Conservation (phyloP, 441 rosid species). For the Flueggea neowawraea region DNA sequence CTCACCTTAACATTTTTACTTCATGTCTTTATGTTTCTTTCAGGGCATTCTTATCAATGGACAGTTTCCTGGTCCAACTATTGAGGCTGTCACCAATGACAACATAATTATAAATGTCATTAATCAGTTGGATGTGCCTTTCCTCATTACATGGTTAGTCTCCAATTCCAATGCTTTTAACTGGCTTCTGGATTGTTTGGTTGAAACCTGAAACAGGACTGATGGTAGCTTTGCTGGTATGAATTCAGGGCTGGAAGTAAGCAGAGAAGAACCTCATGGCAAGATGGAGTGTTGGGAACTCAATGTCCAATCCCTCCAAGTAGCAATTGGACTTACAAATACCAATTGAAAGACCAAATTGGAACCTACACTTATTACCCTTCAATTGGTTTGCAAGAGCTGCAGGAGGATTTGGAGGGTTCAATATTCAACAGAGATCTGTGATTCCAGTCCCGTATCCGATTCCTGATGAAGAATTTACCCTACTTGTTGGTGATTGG, state of each 20-base stretch:
- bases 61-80: slow-evolving; percentile 70
- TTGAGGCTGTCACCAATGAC: slow-evolving; percentile 63
- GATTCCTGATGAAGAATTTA: slow-evolving; percentile 44
- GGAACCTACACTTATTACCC: slow-evolving; percentile 67
- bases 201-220: too few relatives aligned
- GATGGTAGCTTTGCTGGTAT: too few relatives aligned
- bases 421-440: slow-evolving; percentile 46
- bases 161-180: too few relatives aligned
- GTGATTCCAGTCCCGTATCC: slow-evolving; percentile 66
- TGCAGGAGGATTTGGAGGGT: slow-evolving; percentile 70
- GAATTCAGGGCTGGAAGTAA: slow-evolving; percentile 55
- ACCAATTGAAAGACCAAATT: slow-evolving; percentile 76
- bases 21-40: slow-evolving; percentile 4
- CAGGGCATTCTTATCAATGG: slow-evolving; percentile 74
- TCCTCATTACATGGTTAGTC: slow-evolving; percentile 47
- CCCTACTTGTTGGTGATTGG: slow-evolving; percentile 65
- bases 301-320: slow-evolving; percentile 75
- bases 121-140: slow-evolving; percentile 59
- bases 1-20: too few relatives aligned
- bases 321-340: slow-evolving; percentile 67
- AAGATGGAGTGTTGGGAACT: slow-evolving; percentile 86
- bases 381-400: slow-evolving; percentile 67
- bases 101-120: slow-evolving; percentile 54
- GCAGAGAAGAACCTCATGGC: slow-evolving; percentile 72
- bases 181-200: too few relatives aligned